These are phyloP conservation scores for Boletus fagicola DNA, from an alignment of 768 basidiomycete genomes.

Conservation along the genomic window DNA sequence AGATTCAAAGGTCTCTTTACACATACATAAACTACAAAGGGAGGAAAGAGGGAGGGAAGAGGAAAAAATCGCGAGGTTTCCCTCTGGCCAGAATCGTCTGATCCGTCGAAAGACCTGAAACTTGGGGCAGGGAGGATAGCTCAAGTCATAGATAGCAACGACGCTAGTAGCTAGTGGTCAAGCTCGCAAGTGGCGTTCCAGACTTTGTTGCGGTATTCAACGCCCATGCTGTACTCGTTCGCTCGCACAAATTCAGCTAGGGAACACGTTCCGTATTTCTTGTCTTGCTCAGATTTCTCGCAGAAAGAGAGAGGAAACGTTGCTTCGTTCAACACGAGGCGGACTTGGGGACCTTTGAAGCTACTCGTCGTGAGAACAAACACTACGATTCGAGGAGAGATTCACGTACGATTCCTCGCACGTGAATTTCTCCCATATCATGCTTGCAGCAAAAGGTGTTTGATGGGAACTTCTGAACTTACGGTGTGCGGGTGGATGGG, in stretches of 20 bases:
- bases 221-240: slow-evolving; percentile 23
- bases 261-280: slow-evolving; percentile 38
- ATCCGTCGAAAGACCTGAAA: neutral
- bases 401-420: slow-evolving; percentile 35
- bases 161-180: neutral
- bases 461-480: slow-evolving; percentile 38
- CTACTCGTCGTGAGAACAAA: slow-evolving; percentile 13
- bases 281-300: slow-evolving; percentile 26
- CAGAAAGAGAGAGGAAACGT: slow-evolving; percentile 39
- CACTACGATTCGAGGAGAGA: neutral
- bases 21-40: neutral
- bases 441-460: slow-evolving; percentile 41
- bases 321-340: slow-evolving; percentile 39
- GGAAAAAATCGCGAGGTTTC: neutral
- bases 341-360: slow-evolving; percentile 37
- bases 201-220: slow-evolving; percentile 30
- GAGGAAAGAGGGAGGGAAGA: too few relatives aligned
- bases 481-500: slow-evolving; percentile 27
- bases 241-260: slow-evolving; percentile 33
- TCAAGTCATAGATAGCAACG: neutral
- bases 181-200: slow-evolving; percentile 41
- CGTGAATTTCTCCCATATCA: slow-evolving; percentile 44
- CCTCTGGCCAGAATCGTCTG: neutral
- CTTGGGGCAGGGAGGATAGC: too few relatives aligned
- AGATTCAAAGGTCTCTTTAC: too few relatives aligned